Evolutionary conservation across 2,329 filamentous ascomycete genomes (phyloP).

Genomic region (Aspergillus hiratsukae): DNA sequence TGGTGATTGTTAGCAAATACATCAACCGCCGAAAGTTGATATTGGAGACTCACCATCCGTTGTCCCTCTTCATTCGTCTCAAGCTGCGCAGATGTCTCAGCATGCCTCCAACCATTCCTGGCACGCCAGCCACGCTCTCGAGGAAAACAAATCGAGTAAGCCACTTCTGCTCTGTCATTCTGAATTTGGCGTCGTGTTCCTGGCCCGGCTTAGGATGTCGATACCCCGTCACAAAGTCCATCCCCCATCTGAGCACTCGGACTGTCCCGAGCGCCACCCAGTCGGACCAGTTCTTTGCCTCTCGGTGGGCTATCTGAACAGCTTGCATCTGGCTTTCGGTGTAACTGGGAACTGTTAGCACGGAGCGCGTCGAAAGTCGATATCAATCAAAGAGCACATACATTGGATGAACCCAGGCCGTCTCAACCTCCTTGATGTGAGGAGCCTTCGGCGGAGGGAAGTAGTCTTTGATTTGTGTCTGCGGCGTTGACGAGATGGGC

Average conservation of each 20-base stretch:
- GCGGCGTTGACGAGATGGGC: slow-evolving; percentile 36
- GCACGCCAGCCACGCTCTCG: slow-evolving; percentile 89
- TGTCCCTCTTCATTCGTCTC: slow-evolving; percentile 81
- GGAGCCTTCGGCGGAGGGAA: slow-evolving; percentile 57
- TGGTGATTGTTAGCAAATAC: slow-evolving; percentile 19
- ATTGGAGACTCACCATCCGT: slow-evolving; percentile 62
- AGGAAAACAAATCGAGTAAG: slow-evolving; percentile 86
- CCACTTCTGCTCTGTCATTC: slow-evolving; percentile 83
- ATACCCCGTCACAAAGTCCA: slow-evolving; percentile 78
- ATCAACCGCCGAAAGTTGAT: not conserved
- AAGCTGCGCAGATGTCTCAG: slow-evolving; percentile 81
- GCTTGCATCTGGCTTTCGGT: slow-evolving; percentile 72
- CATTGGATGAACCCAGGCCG: slow-evolving; percentile 66
- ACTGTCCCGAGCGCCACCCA: slow-evolving; percentile 73
- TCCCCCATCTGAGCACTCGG: slow-evolving; percentile 68
- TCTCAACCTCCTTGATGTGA: slow-evolving; percentile 58
- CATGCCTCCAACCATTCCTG: slow-evolving; percentile 96
- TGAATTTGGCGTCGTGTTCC: slow-evolving; percentile 50
- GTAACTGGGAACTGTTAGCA: slow-evolving; percentile 46
- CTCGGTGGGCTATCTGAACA: slow-evolving; percentile 71
- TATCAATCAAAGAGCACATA: slow-evolving; percentile 21
- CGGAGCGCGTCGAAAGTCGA: not conserved
- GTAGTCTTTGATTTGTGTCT: slow-evolving; percentile 44
- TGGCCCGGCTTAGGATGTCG: slow-evolving; percentile 60
- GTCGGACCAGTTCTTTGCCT: slow-evolving; percentile 69